Conservation (phyloP, 2,329 filamentous ascomycete species). For the Escovopsis sp. region DNA sequence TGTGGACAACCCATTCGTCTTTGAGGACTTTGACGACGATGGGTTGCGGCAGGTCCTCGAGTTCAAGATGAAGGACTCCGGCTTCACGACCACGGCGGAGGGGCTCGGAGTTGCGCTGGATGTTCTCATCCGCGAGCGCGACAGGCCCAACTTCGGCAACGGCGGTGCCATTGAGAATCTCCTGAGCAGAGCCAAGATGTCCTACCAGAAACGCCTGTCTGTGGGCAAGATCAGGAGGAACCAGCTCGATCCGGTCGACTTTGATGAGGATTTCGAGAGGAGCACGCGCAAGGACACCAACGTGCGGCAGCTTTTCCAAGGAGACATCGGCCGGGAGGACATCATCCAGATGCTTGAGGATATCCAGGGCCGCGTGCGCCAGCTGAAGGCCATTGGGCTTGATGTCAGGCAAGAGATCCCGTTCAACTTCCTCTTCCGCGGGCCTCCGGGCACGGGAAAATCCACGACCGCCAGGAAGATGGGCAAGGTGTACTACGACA, state of each 20-base stretch:
- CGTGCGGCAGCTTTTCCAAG: slow-evolving; percentile 39
- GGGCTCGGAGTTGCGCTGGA: slow-evolving; percentile 42
- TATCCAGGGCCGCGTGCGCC: slow-evolving; percentile 33
- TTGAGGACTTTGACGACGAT: slow-evolving; percentile 50
- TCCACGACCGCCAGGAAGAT: slow-evolving; percentile 60
- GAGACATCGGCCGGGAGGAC: slow-evolving; percentile 41
- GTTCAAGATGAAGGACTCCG: slow-evolving; percentile 44
- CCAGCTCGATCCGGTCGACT: slow-evolving; percentile 61
- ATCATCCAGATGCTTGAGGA: slow-evolving; percentile 38
- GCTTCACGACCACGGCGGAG: slow-evolving; percentile 33
- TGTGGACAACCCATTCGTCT: slow-evolving; percentile 46
- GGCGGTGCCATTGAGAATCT: slow-evolving; percentile 59
- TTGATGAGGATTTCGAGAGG: slow-evolving; percentile 50
- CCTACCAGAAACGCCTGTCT: slow-evolving; percentile 17
- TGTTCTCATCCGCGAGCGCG: slow-evolving; percentile 45
- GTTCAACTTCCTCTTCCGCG: slow-evolving; percentile 56
- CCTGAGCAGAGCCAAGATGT: slow-evolving; percentile 38
- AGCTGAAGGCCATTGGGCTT: slow-evolving; percentile 12
- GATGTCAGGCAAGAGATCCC: slow-evolving; percentile 32
- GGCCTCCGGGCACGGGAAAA: slow-evolving; percentile 55
- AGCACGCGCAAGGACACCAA: slow-evolving; percentile 26
- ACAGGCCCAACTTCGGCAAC: slow-evolving; percentile 58
- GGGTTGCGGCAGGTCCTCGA: slow-evolving; percentile 47
- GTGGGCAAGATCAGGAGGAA: slow-evolving; percentile 26
- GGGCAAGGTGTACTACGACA: slow-evolving; percentile 61